A percentile compares a stretch with the other conserved stretches of the same genome.
Conservation (phyloP, 2,329 filamentous ascomycete genomes). For the Aspergillus fructus region DNA sequence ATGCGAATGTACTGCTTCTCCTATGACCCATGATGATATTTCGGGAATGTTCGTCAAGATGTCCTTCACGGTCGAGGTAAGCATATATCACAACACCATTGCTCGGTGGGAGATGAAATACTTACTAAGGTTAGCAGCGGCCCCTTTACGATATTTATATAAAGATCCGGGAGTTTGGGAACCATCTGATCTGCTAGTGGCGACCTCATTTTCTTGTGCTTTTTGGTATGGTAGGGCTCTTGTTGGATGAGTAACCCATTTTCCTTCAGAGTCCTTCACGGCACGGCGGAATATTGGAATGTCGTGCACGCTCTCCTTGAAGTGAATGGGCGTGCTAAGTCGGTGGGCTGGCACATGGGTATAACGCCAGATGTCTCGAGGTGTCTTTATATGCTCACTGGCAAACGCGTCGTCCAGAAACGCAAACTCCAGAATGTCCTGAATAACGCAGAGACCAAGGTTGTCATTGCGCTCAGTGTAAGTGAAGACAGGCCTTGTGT, state of each 20-base stretch:
- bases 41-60: not conserved
- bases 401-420: slow-evolving; percentile 23
- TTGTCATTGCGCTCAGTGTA: slow-evolving; percentile 22
- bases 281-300: slow-evolving; percentile 18
- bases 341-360: slow-evolving; percentile 21
- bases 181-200: not conserved
- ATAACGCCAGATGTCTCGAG: slow-evolving; percentile 20
- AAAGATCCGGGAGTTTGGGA: not conserved
- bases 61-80: not conserved
- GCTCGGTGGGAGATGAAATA: not conserved
- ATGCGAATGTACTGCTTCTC: not conserved
- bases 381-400: slow-evolving; percentile 20
- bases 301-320: slow-evolving; percentile 19
- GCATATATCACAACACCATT: not conserved
- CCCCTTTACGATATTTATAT: not conserved
- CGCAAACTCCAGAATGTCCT: slow-evolving; percentile 24
- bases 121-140: not conserved
- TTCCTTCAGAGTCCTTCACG: slow-evolving; percentile 2
- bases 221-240: not conserved
- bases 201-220: not conserved
- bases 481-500: slow-evolving; percentile 14
- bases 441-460: slow-evolving; percentile 19
- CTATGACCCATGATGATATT: not conserved
- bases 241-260: not conserved
- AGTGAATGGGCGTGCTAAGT: slow-evolving; percentile 23